Evolutionary conservation across 371 early-diverging fungal species (phyloP), one percentile per base, ranked within the genome.

Genomic region (Syncephalastrum sp.): DNA sequence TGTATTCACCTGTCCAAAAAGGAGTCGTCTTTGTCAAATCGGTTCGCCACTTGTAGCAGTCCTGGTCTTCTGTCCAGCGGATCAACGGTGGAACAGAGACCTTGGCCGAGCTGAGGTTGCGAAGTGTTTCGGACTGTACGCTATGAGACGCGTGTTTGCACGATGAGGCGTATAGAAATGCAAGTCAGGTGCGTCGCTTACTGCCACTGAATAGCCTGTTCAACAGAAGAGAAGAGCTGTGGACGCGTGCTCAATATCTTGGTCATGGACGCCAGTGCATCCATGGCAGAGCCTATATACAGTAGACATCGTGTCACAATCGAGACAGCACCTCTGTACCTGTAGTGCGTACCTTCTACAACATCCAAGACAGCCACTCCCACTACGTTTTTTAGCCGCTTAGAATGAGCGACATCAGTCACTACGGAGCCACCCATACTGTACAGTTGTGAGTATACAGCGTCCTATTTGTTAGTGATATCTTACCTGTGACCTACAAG

Each of bases 391-490:
- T 74, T 68, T 12, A 91, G 65, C 51, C 70, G 54, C 41, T 70
- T 56, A 13, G 73, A 70, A 10, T 77, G 63, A 0, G 90, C 90
- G 8, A 83, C 89, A 63, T 92, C 84, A 0, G 89, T 88, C 1
- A 91, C 90, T 3, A 95, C 90, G 1, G 93, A 83, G 4, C 93
- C 97, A 27, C 97, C 97, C 91, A 95, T 89, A 71, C 94, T 94
- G 64, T 25, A 3, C 13, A 14, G 44, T 21, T 44, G n/a, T 48
- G 17, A 47, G 52, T 38, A 16, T 27, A 29, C 6, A 19, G 27
- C 29, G n/a, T 54, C 27, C 17, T 52, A 43, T 52, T 23, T 15
- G 42, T 42, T 43, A 25, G 13, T 2, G n/a, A 24, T 43, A 38
- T 5, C 42, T 47, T 75, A 89, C 92, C 90, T 89, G 61, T 93